A percentile compares a stretch with the other conserved stretches of the same genome.
phyloP scores from a whole-genome alignment of 306 rosid genomes.

The Quercus ilex region DNA sequence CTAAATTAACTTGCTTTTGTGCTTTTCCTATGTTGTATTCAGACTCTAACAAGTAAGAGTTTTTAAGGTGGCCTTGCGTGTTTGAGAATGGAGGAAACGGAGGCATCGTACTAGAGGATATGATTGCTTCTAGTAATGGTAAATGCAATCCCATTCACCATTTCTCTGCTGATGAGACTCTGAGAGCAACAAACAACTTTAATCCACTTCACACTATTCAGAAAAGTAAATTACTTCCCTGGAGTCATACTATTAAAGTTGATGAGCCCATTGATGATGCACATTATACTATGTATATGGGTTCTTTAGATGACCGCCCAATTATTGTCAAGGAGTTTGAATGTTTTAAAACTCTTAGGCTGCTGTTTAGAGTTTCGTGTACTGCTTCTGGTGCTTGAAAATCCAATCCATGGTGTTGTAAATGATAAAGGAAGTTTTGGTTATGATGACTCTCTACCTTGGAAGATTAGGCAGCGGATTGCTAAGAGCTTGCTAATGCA shows the following conservation, averaged over 20 bases:
- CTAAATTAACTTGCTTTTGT: no score
- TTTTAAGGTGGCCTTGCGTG: neutral
- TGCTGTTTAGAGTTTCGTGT: conserved; percentile 1
- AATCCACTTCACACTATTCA: no score
- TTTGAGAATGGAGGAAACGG: neutral
- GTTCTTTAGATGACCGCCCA: neutral
- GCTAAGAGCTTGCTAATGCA: conserved; percentile 4
- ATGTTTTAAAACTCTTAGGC: neutral
- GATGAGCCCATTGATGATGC: neutral
- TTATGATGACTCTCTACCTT: neutral
- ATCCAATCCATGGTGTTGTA: neutral
- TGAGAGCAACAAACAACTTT: neutral
- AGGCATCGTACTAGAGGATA: neutral
- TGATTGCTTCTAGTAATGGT: neutral
- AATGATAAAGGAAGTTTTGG: conserved; percentile 1
- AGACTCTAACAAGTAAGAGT: neutral
- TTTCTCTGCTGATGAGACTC: neutral
- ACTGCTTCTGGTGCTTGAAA: neutral
- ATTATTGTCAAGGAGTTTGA: neutral
- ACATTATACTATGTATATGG: neutral
- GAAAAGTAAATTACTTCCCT: neutral
- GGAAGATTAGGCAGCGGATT: neutral
- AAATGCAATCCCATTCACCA: neutral
- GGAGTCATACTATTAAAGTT: no score
- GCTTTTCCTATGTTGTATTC: neutral